Evolutionary conservation across 2,329 filamentous ascomycete genomes (phyloP).

Genomic region (Cladosporium velox): DNA sequence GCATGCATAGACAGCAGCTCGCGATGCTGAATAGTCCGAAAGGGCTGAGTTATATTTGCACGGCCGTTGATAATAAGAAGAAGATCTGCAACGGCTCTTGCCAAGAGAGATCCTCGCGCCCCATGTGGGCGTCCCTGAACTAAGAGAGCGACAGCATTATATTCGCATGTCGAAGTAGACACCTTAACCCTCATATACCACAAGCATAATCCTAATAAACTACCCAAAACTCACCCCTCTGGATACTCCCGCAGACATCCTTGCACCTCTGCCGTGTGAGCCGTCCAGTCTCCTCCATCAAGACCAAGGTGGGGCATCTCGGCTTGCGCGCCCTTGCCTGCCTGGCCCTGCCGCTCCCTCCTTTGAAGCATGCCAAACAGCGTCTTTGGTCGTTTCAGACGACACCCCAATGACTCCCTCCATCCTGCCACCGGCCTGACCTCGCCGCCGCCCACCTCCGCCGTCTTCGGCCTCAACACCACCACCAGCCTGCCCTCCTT

Average conservation of each 20-base stretch:
- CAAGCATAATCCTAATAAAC: background rate
- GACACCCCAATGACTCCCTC: slow-evolving; percentile 9
- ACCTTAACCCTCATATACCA: background rate
- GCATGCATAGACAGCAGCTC: too few species aligned
- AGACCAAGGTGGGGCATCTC: background rate
- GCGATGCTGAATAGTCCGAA: background rate
- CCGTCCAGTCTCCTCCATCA: background rate
- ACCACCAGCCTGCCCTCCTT: slow-evolving; percentile 16
- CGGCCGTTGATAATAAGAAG: background rate
- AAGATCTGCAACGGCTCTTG: slow-evolving; percentile 12
- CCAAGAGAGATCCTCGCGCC: slow-evolving; percentile 6
- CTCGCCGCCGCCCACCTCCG: slow-evolving; percentile 10
- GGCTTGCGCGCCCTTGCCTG: slow-evolving; percentile 1
- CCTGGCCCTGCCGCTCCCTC: background rate
- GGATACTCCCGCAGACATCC: background rate
- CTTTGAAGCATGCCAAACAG: slow-evolving; percentile 7
- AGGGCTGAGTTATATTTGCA: background rate
- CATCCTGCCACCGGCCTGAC: background rate
- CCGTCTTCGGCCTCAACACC: slow-evolving; percentile 2
- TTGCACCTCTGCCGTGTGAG: slow-evolving; percentile 8
- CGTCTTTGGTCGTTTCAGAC: slow-evolving; percentile 22
- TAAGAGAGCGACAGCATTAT: background rate
- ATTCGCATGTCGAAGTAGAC: background rate
- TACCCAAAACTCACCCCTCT: background rate
- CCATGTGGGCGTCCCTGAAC: slow-evolving; percentile 10